Evolutionary conservation across 352 stramenopile genomes (phyloP).

Genomic region (Phytophthora pistaciae): DNA sequence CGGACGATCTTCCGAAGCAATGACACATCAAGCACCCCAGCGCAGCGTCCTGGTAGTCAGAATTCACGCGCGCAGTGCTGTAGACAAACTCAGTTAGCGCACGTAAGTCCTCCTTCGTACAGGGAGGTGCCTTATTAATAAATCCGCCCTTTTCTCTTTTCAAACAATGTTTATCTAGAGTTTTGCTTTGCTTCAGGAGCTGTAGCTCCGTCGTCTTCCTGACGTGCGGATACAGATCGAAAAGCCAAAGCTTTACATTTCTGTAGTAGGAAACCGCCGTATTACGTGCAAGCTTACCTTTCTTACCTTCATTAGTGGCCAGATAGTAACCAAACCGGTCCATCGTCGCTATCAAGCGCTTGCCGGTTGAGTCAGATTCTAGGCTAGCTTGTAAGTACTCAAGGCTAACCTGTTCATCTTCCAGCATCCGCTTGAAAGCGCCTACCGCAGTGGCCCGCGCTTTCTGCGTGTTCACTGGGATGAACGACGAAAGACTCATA

Average conservation of each 20-base stretch:
- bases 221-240: neutral
- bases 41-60: conserved; percentile 42
- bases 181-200: neutral
- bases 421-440: no score
- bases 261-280: neutral
- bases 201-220: neutral
- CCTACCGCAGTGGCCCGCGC: no score
- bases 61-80: neutral
- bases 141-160: conserved; percentile 22
- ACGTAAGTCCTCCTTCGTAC: conserved; percentile 13
- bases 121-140: conserved; percentile 29
- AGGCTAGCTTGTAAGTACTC: no score
- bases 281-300: conserved; percentile 4
- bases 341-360: no score
- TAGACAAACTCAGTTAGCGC: conserved; percentile 12
- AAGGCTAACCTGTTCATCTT: no score
- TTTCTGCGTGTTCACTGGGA: no score
- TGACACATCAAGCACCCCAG: conserved; percentile 40
- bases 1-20: conserved; percentile 36
- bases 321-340: no score
- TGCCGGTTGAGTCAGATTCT: no score
- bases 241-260: conserved; percentile 1
- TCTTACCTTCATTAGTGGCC: neutral
- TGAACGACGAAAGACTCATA: neutral
- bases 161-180: conserved; percentile 13